Evolutionary conservation across 78 protist genomes (phyloP).

Genomic region (Cyanophora paradoxa): DNA sequence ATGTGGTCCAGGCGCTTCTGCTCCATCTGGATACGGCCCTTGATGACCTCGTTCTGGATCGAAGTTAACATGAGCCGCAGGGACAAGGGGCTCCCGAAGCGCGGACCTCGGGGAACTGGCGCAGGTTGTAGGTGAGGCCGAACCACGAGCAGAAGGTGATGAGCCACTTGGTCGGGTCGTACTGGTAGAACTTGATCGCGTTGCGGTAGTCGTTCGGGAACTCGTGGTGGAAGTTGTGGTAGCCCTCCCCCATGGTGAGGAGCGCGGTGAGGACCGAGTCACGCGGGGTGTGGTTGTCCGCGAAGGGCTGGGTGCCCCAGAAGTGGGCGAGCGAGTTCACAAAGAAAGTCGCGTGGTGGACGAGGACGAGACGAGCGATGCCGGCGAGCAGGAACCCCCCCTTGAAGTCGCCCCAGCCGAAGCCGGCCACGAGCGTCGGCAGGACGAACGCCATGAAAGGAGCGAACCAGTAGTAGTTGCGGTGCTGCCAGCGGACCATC

Average conservation of each 20-base stretch:
- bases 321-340: slow-evolving; percentile 80
- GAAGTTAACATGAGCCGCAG: no score
- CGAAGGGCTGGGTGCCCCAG: slow-evolving; percentile 60
- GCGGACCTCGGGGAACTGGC: slow-evolving; percentile 33
- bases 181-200: slow-evolving; percentile 57
- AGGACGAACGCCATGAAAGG: slow-evolving; percentile 29
- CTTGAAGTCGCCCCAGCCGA: slow-evolving; percentile 56
- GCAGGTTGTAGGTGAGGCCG: slow-evolving; percentile 51
- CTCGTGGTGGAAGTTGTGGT: slow-evolving; percentile 85
- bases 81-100: no score
- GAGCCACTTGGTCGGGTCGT: slow-evolving; percentile 80
- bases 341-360: slow-evolving; percentile 77
- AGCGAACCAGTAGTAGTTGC: slow-evolving; percentile 44
- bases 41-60: slow-evolving; percentile 39
- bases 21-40: slow-evolving; percentile 51
- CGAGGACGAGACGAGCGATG: slow-evolving; percentile 34
- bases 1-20: not conserved
- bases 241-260: slow-evolving; percentile 82
- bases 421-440: slow-evolving; percentile 55
- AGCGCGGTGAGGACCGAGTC: slow-evolving; percentile 59
- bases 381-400: slow-evolving; percentile 46
- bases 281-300: slow-evolving; percentile 45
- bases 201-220: slow-evolving; percentile 80
- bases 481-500: slow-evolving; percentile 55
- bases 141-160: slow-evolving; percentile 34